These are phyloP conservation scores for Plasmodium billcollinsi DNA, from an alignment of 169 alveolate genomes.

Conservation along the genomic window DNA sequence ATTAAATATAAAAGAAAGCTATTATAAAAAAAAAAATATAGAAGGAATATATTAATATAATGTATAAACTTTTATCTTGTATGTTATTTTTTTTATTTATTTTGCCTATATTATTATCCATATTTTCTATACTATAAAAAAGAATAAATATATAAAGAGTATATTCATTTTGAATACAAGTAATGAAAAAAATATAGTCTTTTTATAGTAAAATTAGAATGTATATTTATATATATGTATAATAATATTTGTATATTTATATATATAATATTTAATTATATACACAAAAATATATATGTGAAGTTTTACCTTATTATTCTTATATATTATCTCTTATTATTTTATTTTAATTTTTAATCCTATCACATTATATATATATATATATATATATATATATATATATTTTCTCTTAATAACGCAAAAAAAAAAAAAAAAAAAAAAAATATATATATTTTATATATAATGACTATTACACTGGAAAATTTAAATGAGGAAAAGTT, in stretches of 20 bases:
- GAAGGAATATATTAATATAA: too few species aligned
- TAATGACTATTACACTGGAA: conserved; percentile 72
- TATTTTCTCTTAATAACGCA: conserved; percentile 25
- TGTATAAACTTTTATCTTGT: too few species aligned
- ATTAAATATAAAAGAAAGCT: too few species aligned
- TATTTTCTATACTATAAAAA: too few species aligned
- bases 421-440: conserved; percentile 8
- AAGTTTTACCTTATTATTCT: neutral
- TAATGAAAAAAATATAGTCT: too few species aligned
- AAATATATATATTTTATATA: conserved; percentile 7
- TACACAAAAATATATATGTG: neutral
- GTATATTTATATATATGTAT: neutral
- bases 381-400: neutral
- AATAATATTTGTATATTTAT: neutral
- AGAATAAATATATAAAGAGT: too few species aligned
- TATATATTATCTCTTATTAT: neutral
- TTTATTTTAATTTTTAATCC: neutral
- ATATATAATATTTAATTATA: neutral
- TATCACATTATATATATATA: too few species aligned
- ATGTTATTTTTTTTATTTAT: too few species aligned
- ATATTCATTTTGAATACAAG: too few species aligned
- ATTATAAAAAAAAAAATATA: too few species aligned
- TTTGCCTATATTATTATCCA: too few species aligned
- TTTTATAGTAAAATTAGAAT: neutral
- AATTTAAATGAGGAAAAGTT: conserved; percentile 28